phyloP scores from a whole-genome alignment of 2,329 filamentous ascomycete genomes.

The Monosporascus sp. region DNA sequence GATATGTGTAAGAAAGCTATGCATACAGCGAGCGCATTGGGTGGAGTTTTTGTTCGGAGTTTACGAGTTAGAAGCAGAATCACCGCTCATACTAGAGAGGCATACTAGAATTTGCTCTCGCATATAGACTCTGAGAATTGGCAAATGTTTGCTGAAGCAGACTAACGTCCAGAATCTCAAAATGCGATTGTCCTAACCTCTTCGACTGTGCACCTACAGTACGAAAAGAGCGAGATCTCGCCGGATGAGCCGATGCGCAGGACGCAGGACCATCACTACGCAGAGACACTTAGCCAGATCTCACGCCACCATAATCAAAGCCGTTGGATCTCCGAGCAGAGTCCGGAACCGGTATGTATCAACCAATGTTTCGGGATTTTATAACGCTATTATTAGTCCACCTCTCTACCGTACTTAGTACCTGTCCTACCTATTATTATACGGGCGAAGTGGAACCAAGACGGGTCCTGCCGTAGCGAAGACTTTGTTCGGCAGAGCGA shows the following conservation, averaged over 20 bases:
- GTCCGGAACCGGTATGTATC: neutral
- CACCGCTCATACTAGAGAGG: neutral
- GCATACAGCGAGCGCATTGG: neutral
- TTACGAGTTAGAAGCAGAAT: neutral
- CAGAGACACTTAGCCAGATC: no score
- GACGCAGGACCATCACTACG: no score
- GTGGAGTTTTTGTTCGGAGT: neutral
- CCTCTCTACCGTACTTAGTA: no score
- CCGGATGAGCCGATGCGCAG: no score
- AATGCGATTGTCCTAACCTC: neutral
- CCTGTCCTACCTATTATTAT: no score
- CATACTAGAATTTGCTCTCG: no score
- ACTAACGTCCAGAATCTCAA: neutral
- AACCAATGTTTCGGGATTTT: no score
- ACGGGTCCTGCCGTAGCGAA: neutral
- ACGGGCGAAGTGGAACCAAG: neutral
- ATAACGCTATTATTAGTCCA: no score
- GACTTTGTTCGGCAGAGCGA: neutral
- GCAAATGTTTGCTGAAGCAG: neutral
- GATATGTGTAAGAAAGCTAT: neutral
- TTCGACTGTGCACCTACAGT: no score
- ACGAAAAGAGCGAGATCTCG: no score
- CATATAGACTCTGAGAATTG: no score
- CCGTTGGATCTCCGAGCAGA: neutral
- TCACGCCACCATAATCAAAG: neutral